Base-by-base conservation (phyloP, 805 yeast species). In the Saccharomycopsis fibuligera region DNA sequence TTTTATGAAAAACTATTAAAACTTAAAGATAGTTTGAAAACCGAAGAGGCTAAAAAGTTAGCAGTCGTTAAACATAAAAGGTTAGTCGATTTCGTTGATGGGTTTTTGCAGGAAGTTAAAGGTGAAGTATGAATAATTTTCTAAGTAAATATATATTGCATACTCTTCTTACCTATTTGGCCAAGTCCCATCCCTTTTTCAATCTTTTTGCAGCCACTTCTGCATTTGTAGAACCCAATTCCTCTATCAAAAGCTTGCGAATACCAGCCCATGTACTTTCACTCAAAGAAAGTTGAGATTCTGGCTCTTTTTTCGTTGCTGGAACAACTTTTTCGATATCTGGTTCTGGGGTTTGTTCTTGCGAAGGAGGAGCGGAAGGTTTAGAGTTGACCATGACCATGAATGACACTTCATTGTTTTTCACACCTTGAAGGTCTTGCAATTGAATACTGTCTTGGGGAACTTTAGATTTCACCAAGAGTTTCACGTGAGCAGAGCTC, bases 1-100 rank as follows among this genome's bases (percentile, higher is more conserved):
- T 64, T 62, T 47, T 55, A 50, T 25, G 66, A 64, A 41, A 66
- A 66, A 51, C 57, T 65, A 25, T 51, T 65, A 19, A 43, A 45
- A 16, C 47, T 65, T 38, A 56, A 57, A 40, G 56, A 56, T 19
- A 56, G 62, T 6, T 47, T 65, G 55, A 57, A 58, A 35, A 62
- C 67, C 1, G 59, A 54, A 14, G 41, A 52, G 10, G 64, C 56
- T 16, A 45, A 45, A 4, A 38, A 48, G 41, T 47, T 56, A 4
- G 66, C 56, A 19, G 42, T 14, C 5, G 50, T 44, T 27, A 46
- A 64, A n/a, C 61, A 59, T 16, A 41, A 37, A 4, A 53, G 60
- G 35, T 54, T 62, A 60, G 54, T 43, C 29, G 45, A 50, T 17
- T 52, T 56, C 35, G 52, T 58, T 8, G 35, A 47, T 24, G 46